Base-by-base conservation (phyloP, 345 rosid genomes). In the Salix udensis region DNA sequence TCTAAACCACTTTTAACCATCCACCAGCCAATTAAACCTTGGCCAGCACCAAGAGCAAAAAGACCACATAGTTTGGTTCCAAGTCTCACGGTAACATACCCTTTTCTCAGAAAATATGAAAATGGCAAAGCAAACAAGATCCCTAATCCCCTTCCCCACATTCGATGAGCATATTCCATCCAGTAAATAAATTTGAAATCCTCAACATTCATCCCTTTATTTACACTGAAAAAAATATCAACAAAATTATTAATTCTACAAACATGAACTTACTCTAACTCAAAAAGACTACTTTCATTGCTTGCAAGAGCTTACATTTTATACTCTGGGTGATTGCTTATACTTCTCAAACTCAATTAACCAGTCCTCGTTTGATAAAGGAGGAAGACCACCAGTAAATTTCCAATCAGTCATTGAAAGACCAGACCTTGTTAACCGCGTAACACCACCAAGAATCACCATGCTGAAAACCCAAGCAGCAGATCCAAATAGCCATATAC, bases 81-180 rank as follows among this genome's bases (percentile, higher is more conserved):
- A 76, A 96, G 97, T 67, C 87, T 83, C 68, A 92, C 34, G 66
- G 96, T 91, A 78, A 96, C 88, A 85, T 91, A 96, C 74, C 98
- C 89, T 88, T 91, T 92, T 31, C 92, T 91, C 76, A 96, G 85
- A 82, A 96, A 96, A 85, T 82, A 92, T 0, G 98, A 96, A 88
- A 96, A 96, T 52, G 99, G 99, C 67, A 93, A 82, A n/a, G 98
- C 97, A 84, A 96, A 96, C 90, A 93, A 86, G 85, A 96, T 77
- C n/a, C 99, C 98, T 23, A 96, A 84, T 55, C 89, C 99, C 85
- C 98, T 91, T 83, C 97, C 98, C 98, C 99, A 92, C 98, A 96
- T 92, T 31, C 95, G 94, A 83, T 93, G 97, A 44, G 91, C 97
- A 74, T 93, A 96, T 85, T 93, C 98, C 97, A 93, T 96, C 99